phyloP scores from a whole-genome alignment of 768 basidiomycete genomes.

The Candolleomyces aberdarensis region DNA sequence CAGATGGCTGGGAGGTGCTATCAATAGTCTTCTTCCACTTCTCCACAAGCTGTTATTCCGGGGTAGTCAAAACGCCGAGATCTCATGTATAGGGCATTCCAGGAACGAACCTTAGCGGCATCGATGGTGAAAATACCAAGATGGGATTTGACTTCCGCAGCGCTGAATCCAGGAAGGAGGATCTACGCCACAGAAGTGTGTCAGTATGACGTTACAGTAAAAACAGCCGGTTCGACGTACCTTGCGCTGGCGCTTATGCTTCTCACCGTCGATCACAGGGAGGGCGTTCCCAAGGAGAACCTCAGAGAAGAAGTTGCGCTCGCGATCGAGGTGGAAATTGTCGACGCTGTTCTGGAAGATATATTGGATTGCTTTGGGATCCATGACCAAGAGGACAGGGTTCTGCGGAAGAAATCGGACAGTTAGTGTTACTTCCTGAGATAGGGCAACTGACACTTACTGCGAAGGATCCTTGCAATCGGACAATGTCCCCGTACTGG shows the following conservation, averaged over 20 bases:
- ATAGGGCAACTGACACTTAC: conserved; percentile 19
- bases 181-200: conserved; percentile 14
- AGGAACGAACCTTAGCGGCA: conserved; percentile 26
- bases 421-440: not conserved
- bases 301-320: conserved; percentile 34
- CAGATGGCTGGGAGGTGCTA: conserved; percentile 22
- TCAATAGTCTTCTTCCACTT: conserved; percentile 39
- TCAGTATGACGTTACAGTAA: not conserved
- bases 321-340: conserved; percentile 37
- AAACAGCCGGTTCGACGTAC: not conserved
- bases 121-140: conserved; percentile 37
- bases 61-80: not conserved
- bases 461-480: conserved; percentile 35
- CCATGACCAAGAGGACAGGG: conserved; percentile 42
- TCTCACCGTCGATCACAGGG: conserved; percentile 9
- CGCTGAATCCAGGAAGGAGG: conserved; percentile 46
- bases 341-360: conserved; percentile 44
- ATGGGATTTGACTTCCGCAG: conserved; percentile 39
- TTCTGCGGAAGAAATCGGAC: conserved; percentile 25
- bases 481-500: conserved; percentile 38
- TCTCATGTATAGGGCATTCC: not conserved
- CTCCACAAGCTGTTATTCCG: conserved; percentile 25
- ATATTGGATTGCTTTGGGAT: conserved; percentile 47
- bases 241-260: conserved; percentile 40
- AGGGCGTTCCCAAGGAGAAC: conserved; percentile 28